phyloP scores from a whole-genome alignment of 257 asterid genomes.

The Eucommia ulmoides region DNA sequence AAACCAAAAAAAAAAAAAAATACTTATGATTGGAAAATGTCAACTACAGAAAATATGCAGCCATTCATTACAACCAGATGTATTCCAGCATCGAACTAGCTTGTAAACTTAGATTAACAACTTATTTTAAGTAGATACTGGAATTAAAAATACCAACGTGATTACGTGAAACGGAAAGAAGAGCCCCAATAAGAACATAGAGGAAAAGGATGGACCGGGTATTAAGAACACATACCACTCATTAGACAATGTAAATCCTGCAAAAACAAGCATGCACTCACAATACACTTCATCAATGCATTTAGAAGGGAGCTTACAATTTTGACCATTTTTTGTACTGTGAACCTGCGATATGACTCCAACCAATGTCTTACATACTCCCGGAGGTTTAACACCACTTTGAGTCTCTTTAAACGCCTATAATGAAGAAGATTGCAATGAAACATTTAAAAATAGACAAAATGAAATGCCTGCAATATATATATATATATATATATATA shows the following conservation, averaged over 20 bases:
- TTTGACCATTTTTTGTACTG: slow-evolving; percentile 29
- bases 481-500: too few species aligned
- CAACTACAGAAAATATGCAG: too few species aligned
- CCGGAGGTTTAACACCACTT: slow-evolving; percentile 57
- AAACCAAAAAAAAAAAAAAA: too few species aligned
- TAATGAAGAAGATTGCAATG: background rate
- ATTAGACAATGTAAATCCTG: background rate
- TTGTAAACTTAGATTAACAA: too few species aligned
- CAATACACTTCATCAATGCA: too few species aligned
- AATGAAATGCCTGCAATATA: too few species aligned
- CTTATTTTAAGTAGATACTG: background rate
- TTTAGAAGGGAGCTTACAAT: slow-evolving; percentile 29
- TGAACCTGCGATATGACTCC: slow-evolving; percentile 42
- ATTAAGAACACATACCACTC: background rate
- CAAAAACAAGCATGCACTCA: too few species aligned
- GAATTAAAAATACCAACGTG: background rate
- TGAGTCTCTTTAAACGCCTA: slow-evolving; percentile 63
- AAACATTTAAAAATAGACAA: background rate
- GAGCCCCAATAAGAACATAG: background rate
- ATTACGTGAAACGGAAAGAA: background rate
- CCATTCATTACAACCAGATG: too few species aligned
- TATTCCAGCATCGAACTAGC: too few species aligned
- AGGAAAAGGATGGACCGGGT: background rate
- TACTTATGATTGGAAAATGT: too few species aligned
- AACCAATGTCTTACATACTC: slow-evolving; percentile 64